Evolutionary conservation across 73 alveolate genomes (phyloP), one percentile per base, ranked within the genome.

Genomic region (Paramecium sonneborni): DNA sequence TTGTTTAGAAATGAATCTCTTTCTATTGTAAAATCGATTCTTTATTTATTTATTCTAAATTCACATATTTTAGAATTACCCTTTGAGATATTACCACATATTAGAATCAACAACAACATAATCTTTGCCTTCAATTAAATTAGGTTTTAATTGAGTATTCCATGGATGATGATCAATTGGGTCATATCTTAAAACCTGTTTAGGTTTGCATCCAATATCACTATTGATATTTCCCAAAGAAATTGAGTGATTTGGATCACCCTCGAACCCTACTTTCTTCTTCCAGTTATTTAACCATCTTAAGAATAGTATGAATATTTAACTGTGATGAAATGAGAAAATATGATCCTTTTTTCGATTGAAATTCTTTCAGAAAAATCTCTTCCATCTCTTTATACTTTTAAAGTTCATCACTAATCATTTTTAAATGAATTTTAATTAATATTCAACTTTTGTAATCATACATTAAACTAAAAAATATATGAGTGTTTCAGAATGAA

Each of bases 401-500:
- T 57, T 57, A 4, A 57, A 57, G 15, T 2, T 4, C 2, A 7
- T 57, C 6, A 24, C 18, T 57, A 57, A 57, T 57, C 41, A 57
- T 57, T 57, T 4, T 41, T 41, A 41, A 57, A 4, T 24, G 76
- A 21, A 24, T 57, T 15, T 57, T 2, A 57, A 57, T 57, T 28
- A 57, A 57, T 24, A 21, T 6, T 57, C 76, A 57, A 3, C 76
- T 0, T 24, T 44, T 0, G 11, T 44, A 2, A 35, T 35, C 43
- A 35, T 35, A 35, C 6, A 35, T 35, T 35, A 48, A 48, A 5
- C 3, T 4, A 48, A 24, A 57, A 24, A 57, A 57, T 57, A 57
- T 57, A 5, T 57, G 76, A 57, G 76, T 57, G 41, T 57, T 57
- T 57, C 76, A 57, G 76, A 57, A 57, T 57, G 76, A 57, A 57